Conservation (phyloP, 768 basidiomycete species). For the Pisolithus microcarpus region DNA sequence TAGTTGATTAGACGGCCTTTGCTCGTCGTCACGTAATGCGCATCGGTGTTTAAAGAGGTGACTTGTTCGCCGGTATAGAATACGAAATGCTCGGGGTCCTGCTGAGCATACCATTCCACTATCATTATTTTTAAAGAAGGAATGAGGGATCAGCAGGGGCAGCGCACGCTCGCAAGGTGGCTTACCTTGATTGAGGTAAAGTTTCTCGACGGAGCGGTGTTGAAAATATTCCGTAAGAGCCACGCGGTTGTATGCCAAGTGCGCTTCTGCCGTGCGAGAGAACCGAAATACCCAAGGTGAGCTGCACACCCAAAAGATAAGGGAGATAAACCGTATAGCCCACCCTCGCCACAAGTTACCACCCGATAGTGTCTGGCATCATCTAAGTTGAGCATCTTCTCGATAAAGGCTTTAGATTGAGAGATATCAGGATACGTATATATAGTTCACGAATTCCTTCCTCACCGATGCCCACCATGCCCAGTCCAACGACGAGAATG, state of each 20-base stretch:
- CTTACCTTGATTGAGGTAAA: slow-evolving; percentile 49
- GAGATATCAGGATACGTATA: neutral
- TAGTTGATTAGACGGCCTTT: slow-evolving; percentile 41
- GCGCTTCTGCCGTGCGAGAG: slow-evolving; percentile 22
- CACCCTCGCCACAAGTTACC: slow-evolving; percentile 55
- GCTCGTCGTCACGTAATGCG: slow-evolving; percentile 41
- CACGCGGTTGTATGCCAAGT: slow-evolving; percentile 50
- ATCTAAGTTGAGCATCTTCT: slow-evolving; percentile 57
- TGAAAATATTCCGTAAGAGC: slow-evolving; percentile 53
- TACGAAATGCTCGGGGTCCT: slow-evolving; percentile 49
- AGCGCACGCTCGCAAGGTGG: neutral
- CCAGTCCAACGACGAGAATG: slow-evolving; percentile 38
- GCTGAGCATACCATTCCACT: slow-evolving; percentile 53
- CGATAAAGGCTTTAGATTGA: slow-evolving; percentile 49
- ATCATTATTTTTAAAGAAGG: slow-evolving; percentile 12
- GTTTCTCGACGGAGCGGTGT: slow-evolving; percentile 49
- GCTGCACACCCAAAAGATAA: slow-evolving; percentile 21
- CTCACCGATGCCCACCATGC: slow-evolving; percentile 56
- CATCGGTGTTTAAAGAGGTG: slow-evolving; percentile 29
- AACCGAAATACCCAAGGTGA: slow-evolving; percentile 3
- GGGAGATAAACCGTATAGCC: slow-evolving; percentile 4
- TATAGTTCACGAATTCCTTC: neutral
- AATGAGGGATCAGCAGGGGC: neutral
- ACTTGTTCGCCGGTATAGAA: slow-evolving; percentile 46
- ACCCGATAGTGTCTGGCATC: slow-evolving; percentile 42